These are phyloP conservation scores for Eremothecium cymbalariae DNA, from an alignment of 1,139 yeast genomes.

Conservation along the genomic window DNA sequence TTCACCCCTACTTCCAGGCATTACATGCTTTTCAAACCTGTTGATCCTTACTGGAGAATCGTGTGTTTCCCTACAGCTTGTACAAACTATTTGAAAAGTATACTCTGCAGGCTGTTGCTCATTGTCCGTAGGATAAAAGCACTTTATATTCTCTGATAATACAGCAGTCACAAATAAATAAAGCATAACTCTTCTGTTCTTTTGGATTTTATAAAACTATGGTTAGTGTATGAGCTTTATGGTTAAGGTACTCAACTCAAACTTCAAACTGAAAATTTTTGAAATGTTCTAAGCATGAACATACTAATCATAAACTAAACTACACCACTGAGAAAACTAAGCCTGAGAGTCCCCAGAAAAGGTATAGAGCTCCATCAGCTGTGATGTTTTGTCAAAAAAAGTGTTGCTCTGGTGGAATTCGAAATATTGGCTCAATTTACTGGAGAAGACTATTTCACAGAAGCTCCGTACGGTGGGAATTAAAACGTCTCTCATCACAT, in stretches of 20 bases:
- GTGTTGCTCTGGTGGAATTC: too few relatives aligned
- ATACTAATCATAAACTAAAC: too few relatives aligned
- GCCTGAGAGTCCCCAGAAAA: too few relatives aligned
- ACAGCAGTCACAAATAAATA: conserved; percentile 23
- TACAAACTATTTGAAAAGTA: conserved; percentile 65
- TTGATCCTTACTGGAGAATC: conserved; percentile 68
- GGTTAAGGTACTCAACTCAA: too few relatives aligned
- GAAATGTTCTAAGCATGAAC: too few relatives aligned
- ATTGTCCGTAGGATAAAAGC: conserved; percentile 47
- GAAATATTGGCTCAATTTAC: too few relatives aligned
- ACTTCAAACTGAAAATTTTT: too few relatives aligned
- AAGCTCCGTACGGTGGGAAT: not conserved
- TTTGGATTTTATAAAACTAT: too few relatives aligned
- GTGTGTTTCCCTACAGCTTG: conserved; percentile 71
- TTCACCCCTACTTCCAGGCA: conserved; percentile 69
- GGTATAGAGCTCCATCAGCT: too few relatives aligned
- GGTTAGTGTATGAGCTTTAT: too few relatives aligned
- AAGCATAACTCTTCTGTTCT: conserved; percentile 21
- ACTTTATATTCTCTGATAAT: conserved; percentile 26
- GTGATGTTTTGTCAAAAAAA: too few relatives aligned
- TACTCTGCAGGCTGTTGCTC: conserved; percentile 60
- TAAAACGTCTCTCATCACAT: not conserved
- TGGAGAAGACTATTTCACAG: not conserved
- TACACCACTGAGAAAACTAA: too few relatives aligned
- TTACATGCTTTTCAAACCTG: conserved; percentile 45